These are phyloP conservation scores for Xylariaceae sp. DNA, from an alignment of 2,329 filamentous ascomycete species.

Conservation along the genomic window DNA sequence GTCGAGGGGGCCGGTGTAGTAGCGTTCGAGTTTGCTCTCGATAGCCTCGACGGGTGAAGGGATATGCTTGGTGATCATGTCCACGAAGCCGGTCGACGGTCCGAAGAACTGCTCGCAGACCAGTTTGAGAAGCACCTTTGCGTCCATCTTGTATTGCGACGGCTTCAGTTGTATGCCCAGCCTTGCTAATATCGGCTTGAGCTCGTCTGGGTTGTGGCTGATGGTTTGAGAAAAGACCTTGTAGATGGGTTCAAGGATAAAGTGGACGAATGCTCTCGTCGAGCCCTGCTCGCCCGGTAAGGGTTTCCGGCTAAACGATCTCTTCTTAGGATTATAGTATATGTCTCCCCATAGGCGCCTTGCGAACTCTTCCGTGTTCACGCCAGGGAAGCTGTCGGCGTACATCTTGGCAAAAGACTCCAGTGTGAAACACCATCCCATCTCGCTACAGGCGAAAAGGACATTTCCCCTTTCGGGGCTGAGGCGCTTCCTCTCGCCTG, in stretches of 20 bases:
- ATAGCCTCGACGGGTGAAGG: constrained; percentile 81
- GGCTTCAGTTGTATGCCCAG: constrained; percentile 86
- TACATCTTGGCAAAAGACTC: constrained; percentile 97
- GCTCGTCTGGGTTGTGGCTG: constrained; percentile 78
- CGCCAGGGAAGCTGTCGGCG: constrained; percentile 74
- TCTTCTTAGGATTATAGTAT: constrained; percentile 86
- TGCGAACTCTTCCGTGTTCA: constrained; percentile 79
- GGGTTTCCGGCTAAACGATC: constrained; percentile 81
- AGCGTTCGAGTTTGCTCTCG: constrained; percentile 69
- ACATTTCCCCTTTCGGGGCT: constrained; percentile 98
- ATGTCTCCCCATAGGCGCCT: constrained; percentile 90
- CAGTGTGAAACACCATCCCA: constrained; percentile 96
- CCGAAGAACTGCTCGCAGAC: constrained; percentile 97
- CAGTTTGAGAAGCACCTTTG: constrained; percentile 78
- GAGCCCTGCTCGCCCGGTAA: constrained; percentile 67
- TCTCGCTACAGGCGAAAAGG: constrained; percentile 86
- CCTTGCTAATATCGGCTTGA: constrained; percentile 70
- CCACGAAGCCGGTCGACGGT: constrained; percentile 80
- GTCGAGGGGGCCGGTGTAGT: constrained; percentile 88
- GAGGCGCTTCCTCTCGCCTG: constrained; percentile 71
- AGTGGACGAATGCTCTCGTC: constrained; percentile 86
- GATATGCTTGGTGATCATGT: constrained; percentile 88
- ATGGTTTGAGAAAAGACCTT: constrained; percentile 95
- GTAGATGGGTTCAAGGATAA: constrained; percentile 94
- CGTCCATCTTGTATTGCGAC: constrained; percentile 84